Base-by-base conservation (phyloP, 2,329 filamentous ascomycete genomes). In the Colletotrichum aenigma region DNA sequence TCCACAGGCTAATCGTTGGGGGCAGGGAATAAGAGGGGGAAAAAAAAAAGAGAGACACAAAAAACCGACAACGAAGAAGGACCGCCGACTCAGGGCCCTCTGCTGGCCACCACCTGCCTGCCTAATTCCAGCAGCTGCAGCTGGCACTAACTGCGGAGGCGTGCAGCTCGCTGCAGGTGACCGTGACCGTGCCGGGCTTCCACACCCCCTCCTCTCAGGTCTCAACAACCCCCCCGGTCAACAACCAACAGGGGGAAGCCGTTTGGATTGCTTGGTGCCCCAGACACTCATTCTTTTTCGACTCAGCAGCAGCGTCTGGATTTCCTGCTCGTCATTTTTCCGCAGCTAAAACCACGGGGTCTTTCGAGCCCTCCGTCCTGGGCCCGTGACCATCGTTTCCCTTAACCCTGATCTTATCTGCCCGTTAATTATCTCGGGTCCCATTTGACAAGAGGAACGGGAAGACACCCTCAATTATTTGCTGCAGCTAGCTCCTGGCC, bases 241-340 rank as follows among this genome's bases (percentile, higher is more conserved):
- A 73, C 21, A 66, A 61, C 58, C 28, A 65, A 69, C 70, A 74
- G 70, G 74, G 74, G 43, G 64, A 69, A 26, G 64, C 28, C 48
- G 58, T 75, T 60, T 68, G 56, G 56, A 64, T 73, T 75, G 70
- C 58, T 58, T 73, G 70, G 34, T 69, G 74, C 70, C 74, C 70
- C 74, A 69, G 64, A 69, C 64, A n/a, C 26, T 67, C 70, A 75
- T 74, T 74, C 65, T 52, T 62, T 62, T 66, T 52, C 62, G 36
- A 48, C 34, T 70, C 58, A 34, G 55, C 28, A 34, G 55, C 28
- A 18, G 58, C 34, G n/a, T 38, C 55, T 75, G 52, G 74, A 21
- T 75, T 75, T 66, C 48, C 52, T 70, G 65, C 76, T 72, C 60
- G 74, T 70, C 68, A 73, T 74, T 74, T 65, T 66, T 61, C 60